Evolutionary conservation across 2,329 filamentous ascomycete genomes (phyloP).

Genomic region (Lecanicillium sp.): DNA sequence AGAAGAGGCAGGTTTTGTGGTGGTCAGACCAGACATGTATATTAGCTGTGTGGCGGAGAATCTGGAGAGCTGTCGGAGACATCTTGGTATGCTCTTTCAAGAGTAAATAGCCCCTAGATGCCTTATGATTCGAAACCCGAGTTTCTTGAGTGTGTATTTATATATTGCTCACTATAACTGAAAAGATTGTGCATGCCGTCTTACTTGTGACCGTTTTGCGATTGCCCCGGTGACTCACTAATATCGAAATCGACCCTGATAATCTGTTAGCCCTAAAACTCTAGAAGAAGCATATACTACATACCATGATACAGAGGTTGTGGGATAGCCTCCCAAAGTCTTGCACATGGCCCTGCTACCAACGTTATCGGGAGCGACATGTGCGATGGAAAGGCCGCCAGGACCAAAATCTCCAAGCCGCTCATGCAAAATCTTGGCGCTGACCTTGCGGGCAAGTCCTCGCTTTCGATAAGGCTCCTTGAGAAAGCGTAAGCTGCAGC

Average conservation of each 20-base stretch:
- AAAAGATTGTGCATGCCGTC: too few relatives aligned
- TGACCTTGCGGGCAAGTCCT: conserved; percentile 55
- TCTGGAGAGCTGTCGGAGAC: conserved; percentile 17
- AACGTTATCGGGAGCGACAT: conserved; percentile 53
- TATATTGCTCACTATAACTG: too few relatives aligned
- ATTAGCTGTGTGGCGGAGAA: conserved; percentile 24
- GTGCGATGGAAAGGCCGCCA: conserved; percentile 50
- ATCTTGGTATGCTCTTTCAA: conserved; percentile 15
- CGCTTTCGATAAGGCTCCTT: conserved; percentile 47
- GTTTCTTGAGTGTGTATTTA: too few relatives aligned
- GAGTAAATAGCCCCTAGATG: too few relatives aligned
- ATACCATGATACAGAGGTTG: conserved; percentile 4
- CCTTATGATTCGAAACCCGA: too few relatives aligned
- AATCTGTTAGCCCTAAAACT: background rate
- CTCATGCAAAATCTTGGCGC: conserved; percentile 47
- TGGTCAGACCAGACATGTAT: conserved; percentile 33
- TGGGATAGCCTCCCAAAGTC: conserved; percentile 43
- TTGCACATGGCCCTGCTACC: conserved; percentile 54
- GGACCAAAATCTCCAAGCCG: conserved; percentile 33
- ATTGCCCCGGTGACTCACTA: too few relatives aligned
- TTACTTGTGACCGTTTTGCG: too few relatives aligned
- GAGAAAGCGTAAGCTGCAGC: background rate
- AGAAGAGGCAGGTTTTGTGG: conserved; percentile 20
- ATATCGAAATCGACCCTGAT: background rate
- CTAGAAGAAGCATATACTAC: background rate